These are phyloP conservation scores for Dryadomyces quercivorus DNA, from an alignment of 2,329 filamentous ascomycete species.

Conservation along the genomic window DNA sequence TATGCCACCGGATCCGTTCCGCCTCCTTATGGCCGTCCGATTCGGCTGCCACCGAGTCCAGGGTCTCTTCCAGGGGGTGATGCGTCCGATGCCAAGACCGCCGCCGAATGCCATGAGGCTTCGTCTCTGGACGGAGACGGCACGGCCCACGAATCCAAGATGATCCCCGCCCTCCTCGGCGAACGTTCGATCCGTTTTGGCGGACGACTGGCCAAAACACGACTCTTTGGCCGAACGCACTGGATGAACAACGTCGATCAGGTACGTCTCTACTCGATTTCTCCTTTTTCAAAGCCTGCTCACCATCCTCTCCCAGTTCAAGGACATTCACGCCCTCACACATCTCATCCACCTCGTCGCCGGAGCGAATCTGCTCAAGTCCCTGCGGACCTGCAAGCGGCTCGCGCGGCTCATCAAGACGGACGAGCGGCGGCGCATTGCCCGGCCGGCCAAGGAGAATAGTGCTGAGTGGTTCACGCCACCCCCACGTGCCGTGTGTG, in stretches of 20 bases:
- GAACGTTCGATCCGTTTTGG: slow-evolving; percentile 6
- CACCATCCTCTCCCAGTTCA: slow-evolving; percentile 7
- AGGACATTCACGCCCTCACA: slow-evolving; percentile 13
- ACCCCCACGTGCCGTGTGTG: slow-evolving; percentile 24
- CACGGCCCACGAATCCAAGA: neutral
- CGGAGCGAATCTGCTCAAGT: slow-evolving; percentile 7
- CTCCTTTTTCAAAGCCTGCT: slow-evolving; percentile 3
- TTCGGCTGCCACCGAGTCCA: neutral
- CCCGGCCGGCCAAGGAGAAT: neutral
- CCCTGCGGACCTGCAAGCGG: slow-evolving; percentile 26
- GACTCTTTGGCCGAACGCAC: slow-evolving; percentile 12
- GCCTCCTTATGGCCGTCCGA: slow-evolving; percentile 12
- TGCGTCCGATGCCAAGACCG: neutral
- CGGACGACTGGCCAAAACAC: slow-evolving; percentile 12
- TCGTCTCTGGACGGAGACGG: slow-evolving; percentile 2
- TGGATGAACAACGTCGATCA: slow-evolving; percentile 13
- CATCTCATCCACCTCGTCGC: slow-evolving; percentile 19
- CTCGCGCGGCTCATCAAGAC: slow-evolving; percentile 29
- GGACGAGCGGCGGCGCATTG: slow-evolving; percentile 8
- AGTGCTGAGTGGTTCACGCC: slow-evolving; percentile 16
- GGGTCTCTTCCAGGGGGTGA: neutral
- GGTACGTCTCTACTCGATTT: neutral
- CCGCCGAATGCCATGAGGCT: neutral
- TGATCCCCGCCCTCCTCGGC: neutral
- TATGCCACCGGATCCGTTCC: slow-evolving; percentile 26